These are phyloP conservation scores for Solanum commersonii DNA, from an alignment of 257 asterid species.

Conservation along the genomic window DNA sequence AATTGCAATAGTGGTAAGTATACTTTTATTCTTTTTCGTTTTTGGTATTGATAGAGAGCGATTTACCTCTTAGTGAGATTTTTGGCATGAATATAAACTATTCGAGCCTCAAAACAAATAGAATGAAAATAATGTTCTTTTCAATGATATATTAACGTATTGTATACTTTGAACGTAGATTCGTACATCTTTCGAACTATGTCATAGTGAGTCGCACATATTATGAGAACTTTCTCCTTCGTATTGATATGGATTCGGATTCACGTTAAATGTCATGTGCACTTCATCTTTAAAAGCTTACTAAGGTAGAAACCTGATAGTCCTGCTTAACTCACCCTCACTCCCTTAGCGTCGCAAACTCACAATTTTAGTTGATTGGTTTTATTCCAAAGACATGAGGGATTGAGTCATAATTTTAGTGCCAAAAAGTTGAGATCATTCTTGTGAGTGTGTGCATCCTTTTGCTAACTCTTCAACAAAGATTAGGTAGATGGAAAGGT, in stretches of 20 bases:
- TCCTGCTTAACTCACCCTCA: neutral
- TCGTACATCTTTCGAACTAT: fast-evolving
- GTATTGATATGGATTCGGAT: neutral
- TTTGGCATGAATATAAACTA: neutral
- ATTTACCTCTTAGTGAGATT: neutral
- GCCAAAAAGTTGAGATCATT: neutral
- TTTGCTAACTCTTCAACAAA: neutral
- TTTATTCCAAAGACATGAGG: neutral
- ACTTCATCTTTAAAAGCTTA: neutral
- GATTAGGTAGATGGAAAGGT: neutral
- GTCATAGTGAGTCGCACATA: neutral
- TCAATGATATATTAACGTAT: neutral
- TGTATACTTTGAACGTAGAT: neutral
- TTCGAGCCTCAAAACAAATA: neutral
- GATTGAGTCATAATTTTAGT: neutral
- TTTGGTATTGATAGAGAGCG: neutral
- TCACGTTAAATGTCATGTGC: neutral
- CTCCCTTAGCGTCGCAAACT: no score
- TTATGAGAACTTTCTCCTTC: neutral
- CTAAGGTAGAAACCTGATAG: neutral
- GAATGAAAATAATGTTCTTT: neutral
- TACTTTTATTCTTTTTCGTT: neutral
- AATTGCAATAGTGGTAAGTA: neutral
- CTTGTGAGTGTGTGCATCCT: neutral
- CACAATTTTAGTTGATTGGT: neutral